These are phyloP conservation scores for Hebeloma cylindrosporum DNA, from an alignment of 768 basidiomycete species.

Conservation along the genomic window DNA sequence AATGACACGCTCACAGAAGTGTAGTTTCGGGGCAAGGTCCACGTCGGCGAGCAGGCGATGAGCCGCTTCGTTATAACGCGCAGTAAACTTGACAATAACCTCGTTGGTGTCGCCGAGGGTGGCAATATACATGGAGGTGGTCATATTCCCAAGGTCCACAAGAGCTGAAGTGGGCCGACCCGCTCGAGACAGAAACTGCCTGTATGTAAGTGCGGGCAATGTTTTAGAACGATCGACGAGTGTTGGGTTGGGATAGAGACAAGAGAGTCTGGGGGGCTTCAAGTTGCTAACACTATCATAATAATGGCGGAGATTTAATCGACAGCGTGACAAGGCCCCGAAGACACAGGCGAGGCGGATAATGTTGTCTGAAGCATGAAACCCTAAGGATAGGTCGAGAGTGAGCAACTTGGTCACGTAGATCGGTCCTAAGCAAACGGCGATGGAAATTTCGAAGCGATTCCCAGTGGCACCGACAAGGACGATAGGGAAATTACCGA, in stretches of 20 bases:
- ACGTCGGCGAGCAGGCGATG: conserved; percentile 14
- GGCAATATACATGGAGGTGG: conserved; percentile 20
- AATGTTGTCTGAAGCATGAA: conserved; percentile 18
- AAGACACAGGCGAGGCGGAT: conserved; percentile 19
- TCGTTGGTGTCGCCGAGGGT: conserved; percentile 11
- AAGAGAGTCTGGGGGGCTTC: conserved; percentile 11
- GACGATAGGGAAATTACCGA: conserved; percentile 19
- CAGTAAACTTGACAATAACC: conserved; percentile 22
- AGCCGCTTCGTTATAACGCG: conserved; percentile 15
- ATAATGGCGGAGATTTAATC: conserved; percentile 5
- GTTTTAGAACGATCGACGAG: conserved; percentile 8
- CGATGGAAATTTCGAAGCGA: conserved; percentile 9
- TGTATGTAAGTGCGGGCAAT: conserved; percentile 18
- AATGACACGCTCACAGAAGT: conserved; percentile 18
- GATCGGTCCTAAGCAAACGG: conserved; percentile 18
- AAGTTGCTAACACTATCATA: conserved; percentile 12
- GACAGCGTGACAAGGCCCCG: conserved; percentile 12
- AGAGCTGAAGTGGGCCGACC: conserved; percentile 13
- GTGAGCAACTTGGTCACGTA: conserved; percentile 16
- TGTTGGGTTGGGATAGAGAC: conserved; percentile 16
- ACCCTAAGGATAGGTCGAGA: conserved; percentile 14
- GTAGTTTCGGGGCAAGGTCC: conserved; percentile 18
- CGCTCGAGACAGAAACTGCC: conserved; percentile 13
- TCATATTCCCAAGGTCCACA: conserved; percentile 14
- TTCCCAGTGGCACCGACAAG: conserved; percentile 22